Evolutionary conservation across 2,329 filamentous ascomycete genomes (phyloP), one percentile per base, ranked within the genome.

Genomic region (Beauveria sp.): DNA sequence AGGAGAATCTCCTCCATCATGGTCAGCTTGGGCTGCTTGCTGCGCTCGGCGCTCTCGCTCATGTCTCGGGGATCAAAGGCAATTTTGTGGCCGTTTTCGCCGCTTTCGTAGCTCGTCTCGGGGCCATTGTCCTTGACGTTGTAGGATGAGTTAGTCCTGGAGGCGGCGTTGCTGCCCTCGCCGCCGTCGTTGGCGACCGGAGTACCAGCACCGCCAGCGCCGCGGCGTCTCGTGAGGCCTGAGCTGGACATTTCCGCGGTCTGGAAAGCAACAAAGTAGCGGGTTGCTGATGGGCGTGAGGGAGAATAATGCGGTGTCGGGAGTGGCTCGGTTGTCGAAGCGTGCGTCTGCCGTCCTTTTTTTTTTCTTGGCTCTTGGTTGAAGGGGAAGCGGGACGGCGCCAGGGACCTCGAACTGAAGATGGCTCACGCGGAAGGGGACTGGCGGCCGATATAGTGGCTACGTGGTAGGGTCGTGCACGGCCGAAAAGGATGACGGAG

Each of bases 1-100:
- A 99, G 81, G 72, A 99, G 81, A 60, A 99, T 89, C 78, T 99
- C 95, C 79, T 99, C 95, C 95, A 99, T 99, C 73, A 99, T 81
- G 45, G 95, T 99, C 73, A 99, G 81, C 81, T 98, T 99, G 53
- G 95, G 95, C 80, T 98, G 93, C 80, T 97, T 98, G 83, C 86
- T 95, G 74, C 95, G 83, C 81, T 99, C 95, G 68, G 89, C 91
- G 76, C 87, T 97, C 82, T 99, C 95, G 78, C 89, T 96, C 71
- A 99, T 96, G 76, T 99, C 95, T 75, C 93, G 85, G 63, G 95
- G 95, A 75, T 99, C 95, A 75, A 91, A 99, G 62, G 93, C 95
- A 75, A 99, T 98, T 82, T 96, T 96, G 83, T 98, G 95, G 67
- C 95, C 95, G 79, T 97, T 97, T 77, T 96, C 93, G 74, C 89